Evolutionary conservation across 2,329 filamentous ascomycete genomes (phyloP), one percentile per base, ranked within the genome.

Genomic region (Apiospora kogelbergensis): DNA sequence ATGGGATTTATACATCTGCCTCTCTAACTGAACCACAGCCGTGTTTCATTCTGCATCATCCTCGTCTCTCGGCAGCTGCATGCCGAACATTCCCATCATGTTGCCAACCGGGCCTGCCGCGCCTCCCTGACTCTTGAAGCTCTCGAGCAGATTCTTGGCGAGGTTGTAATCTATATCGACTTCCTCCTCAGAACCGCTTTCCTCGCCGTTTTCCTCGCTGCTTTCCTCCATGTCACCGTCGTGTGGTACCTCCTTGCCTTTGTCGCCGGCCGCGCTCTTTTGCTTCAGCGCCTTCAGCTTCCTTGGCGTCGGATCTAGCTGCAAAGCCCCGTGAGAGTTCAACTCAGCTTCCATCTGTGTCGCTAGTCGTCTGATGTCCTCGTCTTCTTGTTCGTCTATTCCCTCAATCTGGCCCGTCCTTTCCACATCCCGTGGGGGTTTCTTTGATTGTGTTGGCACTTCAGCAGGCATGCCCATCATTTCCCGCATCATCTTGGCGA

Each of bases 71-170:
- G 95, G 95, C 70, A 98, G 83, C 48, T 88, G 86, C 72, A 98
- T 84, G 0, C 94, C 94, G 91, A 98, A 92, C 81, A 97, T 87
- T 7, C 90, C 91, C 75, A 99, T 86, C 70, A 99, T 83, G 77
- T 98, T 98, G 0, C 95, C 90, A 2, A 93, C 92, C 0, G 96
- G 96, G 0, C 96, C 96, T 41, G 93, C 86, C 84, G 92, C 88
- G 15, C 96, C 96, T 22, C 85, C 93, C 79, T 98, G 95, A 20
- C 93, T 91, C 77, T 97, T 97, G 81, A 99, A 95, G 74, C 93
- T 95, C 79, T 98, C 94, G 1, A 99, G 84, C 68, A 99, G 84
- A 76, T 98, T 98, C 79, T 92, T 94, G 22, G 93, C 94, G 30
- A 99, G 84, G 71, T 96, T 95, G 73, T 94, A 92, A 77, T 98